Base-by-base conservation (phyloP, 2,329 filamentous ascomycete species). In the Xylaria sp. region DNA sequence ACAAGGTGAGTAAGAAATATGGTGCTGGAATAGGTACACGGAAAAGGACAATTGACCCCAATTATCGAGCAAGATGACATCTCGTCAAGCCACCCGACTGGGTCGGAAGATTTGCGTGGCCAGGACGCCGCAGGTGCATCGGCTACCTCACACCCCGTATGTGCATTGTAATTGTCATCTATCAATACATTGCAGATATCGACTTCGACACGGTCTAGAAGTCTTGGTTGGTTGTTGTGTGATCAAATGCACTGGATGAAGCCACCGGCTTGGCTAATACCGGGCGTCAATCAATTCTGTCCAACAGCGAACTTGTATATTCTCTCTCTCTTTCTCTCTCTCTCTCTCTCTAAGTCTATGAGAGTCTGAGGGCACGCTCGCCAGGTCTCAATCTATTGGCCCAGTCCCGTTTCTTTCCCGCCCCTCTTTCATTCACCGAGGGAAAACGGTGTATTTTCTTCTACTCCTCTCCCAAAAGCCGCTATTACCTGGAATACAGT, bases 71-170 rank as follows among this genome's bases (percentile, higher is more conserved):
- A 32, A 64, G n/a, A 67, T 65, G 64, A 28, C 65, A 59, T 56
- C 59, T 76, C 72, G 74, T 76, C 67, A 76, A 76, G 64, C 43
- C 65, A 74, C 69, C 75, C 74, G 75, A 76, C 74, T 74, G 75
- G 75, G 52, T 69, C 74, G 68, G 66, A 34, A 61, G 39, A 52
- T 68, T 72, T 65, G 73, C 74, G 72, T 70, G 69, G 72, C 73
- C 61, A 56, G 61, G 60, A 69, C 34, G 68, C 60, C 67, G 45
- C 55, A 62, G 36, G 34, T 52, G 59, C 65, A 43, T 59, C 30
- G 25, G 48, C 25, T 61, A 46, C 57, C 28, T 25, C 7, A 20
- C 34, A 39, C 18, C n/a, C 28, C 23, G 32, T 50, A 28, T 39
- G 41, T 45, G 32, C 34, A 56, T 46, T 28, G n/a, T 12, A 34